Percentiles rank a stretch among this genome's conserved stretches.
These are phyloP conservation scores for Nematodospora anomalae DNA, from an alignment of 1,139 yeast species.

Conservation along the genomic window DNA sequence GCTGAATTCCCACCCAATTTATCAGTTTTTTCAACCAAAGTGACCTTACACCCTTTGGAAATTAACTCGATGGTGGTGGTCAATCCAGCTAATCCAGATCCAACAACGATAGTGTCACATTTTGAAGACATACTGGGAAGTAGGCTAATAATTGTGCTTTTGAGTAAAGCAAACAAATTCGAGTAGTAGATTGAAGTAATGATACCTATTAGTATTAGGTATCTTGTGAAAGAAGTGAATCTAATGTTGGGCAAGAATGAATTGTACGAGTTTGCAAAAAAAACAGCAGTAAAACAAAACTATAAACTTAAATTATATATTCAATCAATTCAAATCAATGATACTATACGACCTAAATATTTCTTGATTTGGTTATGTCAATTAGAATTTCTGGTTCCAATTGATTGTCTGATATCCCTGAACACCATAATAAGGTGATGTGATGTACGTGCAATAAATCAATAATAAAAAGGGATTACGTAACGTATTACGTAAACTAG, in stretches of 20 bases:
- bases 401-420: no score
- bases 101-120: constrained; percentile 25
- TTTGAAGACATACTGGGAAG: neutral
- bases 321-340: no score
- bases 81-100: constrained; percentile 40
- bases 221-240: constrained; percentile 5
- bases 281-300: no score
- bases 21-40: constrained; percentile 31
- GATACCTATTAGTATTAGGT: constrained; percentile 12
- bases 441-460: no score
- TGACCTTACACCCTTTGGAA: constrained; percentile 25
- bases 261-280: neutral
- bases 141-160: neutral
- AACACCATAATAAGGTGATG: no score
- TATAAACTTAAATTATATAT: no score
- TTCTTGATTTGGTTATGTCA: no score
- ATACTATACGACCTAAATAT: no score
- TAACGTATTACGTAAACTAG: no score
- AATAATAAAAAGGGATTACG: no score
- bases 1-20: constrained; percentile 39
- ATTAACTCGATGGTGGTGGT: constrained; percentile 30
- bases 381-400: no score
- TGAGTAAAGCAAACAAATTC: neutral
- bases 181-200: neutral
- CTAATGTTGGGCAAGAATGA: constrained; percentile 7